Evolutionary conservation across 352 stramenopile genomes (phyloP).

Genomic region (Globisporangium acanthophoron): DNA sequence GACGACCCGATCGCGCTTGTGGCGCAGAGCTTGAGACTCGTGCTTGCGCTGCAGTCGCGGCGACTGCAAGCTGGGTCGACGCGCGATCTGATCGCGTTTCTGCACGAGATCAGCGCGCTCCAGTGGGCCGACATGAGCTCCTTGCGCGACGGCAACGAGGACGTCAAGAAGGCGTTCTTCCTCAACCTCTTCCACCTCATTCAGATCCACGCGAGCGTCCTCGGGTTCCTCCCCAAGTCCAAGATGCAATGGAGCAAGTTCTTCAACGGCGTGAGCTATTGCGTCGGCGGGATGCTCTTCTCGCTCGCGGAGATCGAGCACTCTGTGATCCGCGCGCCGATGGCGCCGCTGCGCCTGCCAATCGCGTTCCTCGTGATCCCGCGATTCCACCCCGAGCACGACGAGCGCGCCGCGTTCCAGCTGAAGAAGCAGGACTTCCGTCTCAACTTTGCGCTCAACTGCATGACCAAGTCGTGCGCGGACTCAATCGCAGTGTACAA

Average conservation of each 20-base stretch:
- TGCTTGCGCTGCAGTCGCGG: slow-evolving; percentile 16
- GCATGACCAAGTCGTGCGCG: slow-evolving; percentile 43
- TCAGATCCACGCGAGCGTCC: slow-evolving; percentile 34
- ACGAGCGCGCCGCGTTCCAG: slow-evolving; percentile 21
- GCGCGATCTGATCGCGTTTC: slow-evolving; percentile 28
- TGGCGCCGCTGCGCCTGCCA: slow-evolving; percentile 27
- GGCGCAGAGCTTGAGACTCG: slow-evolving; percentile 10
- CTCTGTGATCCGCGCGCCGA: slow-evolving; percentile 36
- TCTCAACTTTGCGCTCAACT: slow-evolving; percentile 61
- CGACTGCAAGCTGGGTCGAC: slow-evolving; percentile 21
- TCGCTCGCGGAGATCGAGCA: slow-evolving; percentile 59
- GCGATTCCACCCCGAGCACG: slow-evolving; percentile 17
- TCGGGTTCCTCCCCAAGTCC: slow-evolving; percentile 37
- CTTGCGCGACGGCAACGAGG: slow-evolving; percentile 13
- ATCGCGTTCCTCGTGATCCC: slow-evolving; percentile 47
- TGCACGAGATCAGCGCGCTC: slow-evolving; percentile 26
- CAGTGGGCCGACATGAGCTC: slow-evolving; percentile 21
- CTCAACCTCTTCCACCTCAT: slow-evolving; percentile 60
- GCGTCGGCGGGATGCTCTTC: slow-evolving; percentile 33
- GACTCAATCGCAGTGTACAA: slow-evolving; percentile 42
- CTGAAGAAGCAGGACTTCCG: slow-evolving; percentile 34
- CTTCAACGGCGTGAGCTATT: slow-evolving; percentile 54
- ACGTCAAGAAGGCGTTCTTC: slow-evolving; percentile 35
- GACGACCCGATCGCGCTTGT: slow-evolving; percentile 16
- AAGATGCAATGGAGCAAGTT: slow-evolving; percentile 52